phyloP scores from a whole-genome alignment of 2,329 filamentous ascomycete genomes.

The Botrytis cinerea region DNA sequence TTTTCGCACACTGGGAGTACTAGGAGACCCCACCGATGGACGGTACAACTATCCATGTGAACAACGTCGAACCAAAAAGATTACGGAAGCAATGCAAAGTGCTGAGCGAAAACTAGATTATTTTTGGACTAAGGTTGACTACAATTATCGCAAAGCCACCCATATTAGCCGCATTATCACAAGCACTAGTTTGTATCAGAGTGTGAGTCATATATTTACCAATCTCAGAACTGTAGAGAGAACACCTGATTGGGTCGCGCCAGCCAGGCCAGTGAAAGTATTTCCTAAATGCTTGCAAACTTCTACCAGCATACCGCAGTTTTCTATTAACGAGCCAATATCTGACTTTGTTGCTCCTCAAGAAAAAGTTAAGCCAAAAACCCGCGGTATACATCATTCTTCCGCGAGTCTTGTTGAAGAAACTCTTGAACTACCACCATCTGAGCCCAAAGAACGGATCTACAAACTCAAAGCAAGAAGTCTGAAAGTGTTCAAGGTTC shows the following conservation, averaged over 20 bases:
- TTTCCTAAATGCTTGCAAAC: neutral
- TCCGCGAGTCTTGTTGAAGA: neutral
- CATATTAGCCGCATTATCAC: too few species aligned
- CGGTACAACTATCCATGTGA: neutral
- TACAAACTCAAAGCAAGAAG: neutral
- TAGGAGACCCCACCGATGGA: neutral
- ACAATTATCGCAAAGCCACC: neutral
- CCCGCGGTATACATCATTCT: neutral
- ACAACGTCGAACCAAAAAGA: neutral
- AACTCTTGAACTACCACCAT: accelerated
- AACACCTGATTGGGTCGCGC: neutral
- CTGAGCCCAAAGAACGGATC: neutral
- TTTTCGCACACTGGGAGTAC: neutral
- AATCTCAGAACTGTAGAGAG: neutral
- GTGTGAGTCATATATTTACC: neutral
- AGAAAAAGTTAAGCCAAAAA: neutral
- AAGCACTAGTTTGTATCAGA: neutral
- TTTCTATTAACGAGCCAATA: neutral
- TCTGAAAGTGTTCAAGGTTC: neutral
- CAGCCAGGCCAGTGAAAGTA: neutral
- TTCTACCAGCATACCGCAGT: neutral
- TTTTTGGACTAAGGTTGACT: neutral
- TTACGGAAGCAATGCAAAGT: neutral
- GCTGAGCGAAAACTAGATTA: neutral
- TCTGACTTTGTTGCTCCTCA: neutral